phyloP scores from a whole-genome alignment of 768 basidiomycete genomes.

The Cytidiella melzeri region DNA sequence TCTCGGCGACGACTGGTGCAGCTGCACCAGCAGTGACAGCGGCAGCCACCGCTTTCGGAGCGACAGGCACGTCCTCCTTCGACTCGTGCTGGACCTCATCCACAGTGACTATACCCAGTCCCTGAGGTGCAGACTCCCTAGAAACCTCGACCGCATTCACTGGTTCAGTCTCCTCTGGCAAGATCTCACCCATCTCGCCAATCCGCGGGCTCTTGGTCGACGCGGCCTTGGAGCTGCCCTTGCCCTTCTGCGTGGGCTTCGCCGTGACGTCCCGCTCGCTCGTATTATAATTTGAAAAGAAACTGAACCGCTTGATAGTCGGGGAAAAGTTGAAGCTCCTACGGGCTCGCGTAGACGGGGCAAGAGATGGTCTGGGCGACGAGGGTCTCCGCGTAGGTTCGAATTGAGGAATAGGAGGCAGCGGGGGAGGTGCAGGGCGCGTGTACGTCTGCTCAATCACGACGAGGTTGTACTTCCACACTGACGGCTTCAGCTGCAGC shows the following conservation, averaged over 20 bases:
- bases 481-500: constrained; percentile 48
- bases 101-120: not conserved
- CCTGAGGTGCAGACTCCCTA: not conserved
- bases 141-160: not conserved
- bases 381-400: constrained; percentile 16
- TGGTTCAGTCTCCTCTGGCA: constrained; percentile 39
- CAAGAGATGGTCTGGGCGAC: constrained; percentile 25
- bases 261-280: constrained; percentile 7
- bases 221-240: constrained; percentile 18
- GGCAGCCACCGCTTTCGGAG: constrained; percentile 23
- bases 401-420: constrained; percentile 11
- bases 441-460: constrained; percentile 60
- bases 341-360: constrained; percentile 21
- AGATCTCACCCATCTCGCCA: constrained; percentile 68
- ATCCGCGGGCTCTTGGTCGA: constrained; percentile 32
- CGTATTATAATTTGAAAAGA: constrained; percentile 36
- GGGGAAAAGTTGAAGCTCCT: constrained; percentile 38
- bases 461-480: constrained; percentile 31
- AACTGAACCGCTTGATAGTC: constrained; percentile 58
- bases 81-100: not conserved
- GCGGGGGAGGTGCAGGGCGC: constrained; percentile 29
- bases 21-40: constrained; percentile 16
- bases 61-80: constrained; percentile 29
- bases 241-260: constrained; percentile 13
- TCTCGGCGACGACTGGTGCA: too few species aligned